Evolutionary conservation across 108 stramenopile species (phyloP).

Genomic region (Cylindrotheca fusiformis): DNA sequence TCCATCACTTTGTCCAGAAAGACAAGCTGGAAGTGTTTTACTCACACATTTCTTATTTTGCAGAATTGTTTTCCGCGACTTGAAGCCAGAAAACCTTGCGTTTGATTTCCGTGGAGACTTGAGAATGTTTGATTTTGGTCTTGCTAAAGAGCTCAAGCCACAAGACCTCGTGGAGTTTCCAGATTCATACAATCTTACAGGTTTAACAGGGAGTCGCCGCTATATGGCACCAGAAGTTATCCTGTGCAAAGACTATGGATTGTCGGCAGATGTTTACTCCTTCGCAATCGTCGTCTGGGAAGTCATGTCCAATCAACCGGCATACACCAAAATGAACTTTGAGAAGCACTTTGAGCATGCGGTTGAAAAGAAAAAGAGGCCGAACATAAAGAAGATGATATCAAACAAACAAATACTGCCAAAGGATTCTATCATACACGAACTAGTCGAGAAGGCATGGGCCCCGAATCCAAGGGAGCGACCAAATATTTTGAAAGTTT

Average conservation of each 20-base stretch:
- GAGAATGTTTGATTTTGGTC: constrained; percentile 67
- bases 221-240: constrained; percentile 69
- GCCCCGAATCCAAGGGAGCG: constrained; percentile 22
- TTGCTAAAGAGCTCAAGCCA: constrained; percentile 58
- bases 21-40: neutral
- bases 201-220: constrained; percentile 30
- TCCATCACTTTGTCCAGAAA: too few relatives aligned
- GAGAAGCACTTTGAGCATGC: constrained; percentile 46
- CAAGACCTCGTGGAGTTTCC: constrained; percentile 24
- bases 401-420: constrained; percentile 1
- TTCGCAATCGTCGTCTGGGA: constrained; percentile 49
- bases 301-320: constrained; percentile 28
- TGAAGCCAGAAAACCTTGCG: constrained; percentile 63
- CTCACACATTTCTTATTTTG: too few relatives aligned
- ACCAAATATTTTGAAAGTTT: constrained; percentile 25
- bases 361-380: constrained; percentile 36
- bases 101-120: constrained; percentile 60
- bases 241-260: constrained; percentile 35
- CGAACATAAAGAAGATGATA: constrained; percentile 6
- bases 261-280: constrained; percentile 42
- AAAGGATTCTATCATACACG: constrained; percentile 2
- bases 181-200: constrained; percentile 29
- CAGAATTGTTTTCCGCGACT: constrained; percentile 36
- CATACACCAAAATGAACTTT: constrained; percentile 28
- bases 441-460: constrained; percentile 29